Evolutionary conservation across 805 yeast genomes (phyloP).

Genomic region (Nakazawaea wickerhamii): DNA sequence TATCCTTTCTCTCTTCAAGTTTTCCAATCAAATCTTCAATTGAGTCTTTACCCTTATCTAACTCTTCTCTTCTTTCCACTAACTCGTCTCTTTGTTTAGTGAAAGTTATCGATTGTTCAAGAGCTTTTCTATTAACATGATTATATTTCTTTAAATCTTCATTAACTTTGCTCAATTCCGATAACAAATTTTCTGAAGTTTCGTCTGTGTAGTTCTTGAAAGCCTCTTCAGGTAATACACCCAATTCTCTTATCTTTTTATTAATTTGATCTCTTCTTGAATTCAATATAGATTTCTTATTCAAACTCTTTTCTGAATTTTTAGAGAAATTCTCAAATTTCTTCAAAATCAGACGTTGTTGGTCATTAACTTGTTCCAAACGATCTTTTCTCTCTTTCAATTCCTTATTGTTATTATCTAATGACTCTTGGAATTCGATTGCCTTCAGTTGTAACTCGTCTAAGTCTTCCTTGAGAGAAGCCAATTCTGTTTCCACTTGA

Average conservation of each 20-base stretch:
- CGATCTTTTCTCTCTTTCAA: slow-evolving; percentile 30
- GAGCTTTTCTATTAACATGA: slow-evolving; percentile 84
- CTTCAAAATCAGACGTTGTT: slow-evolving; percentile 48
- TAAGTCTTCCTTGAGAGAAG: slow-evolving; percentile 18
- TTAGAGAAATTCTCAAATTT: slow-evolving; percentile 59
- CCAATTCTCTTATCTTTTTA: slow-evolving; percentile 71
- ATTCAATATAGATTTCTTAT: slow-evolving; percentile 54
- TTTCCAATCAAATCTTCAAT: slow-evolving; percentile 67
- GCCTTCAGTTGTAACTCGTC: slow-evolving; percentile 25
- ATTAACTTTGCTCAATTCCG: slow-evolving; percentile 47
- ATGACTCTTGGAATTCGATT: slow-evolving; percentile 22
- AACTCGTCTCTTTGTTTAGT: slow-evolving; percentile 68
- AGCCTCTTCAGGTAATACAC: slow-evolving; percentile 87
- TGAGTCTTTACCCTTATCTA: slow-evolving; percentile 63
- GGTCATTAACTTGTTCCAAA: slow-evolving; percentile 47
- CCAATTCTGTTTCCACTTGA: slow-evolving; percentile 16
- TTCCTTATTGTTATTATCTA: slow-evolving; percentile 26
- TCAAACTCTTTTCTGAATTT: slow-evolving; percentile 55
- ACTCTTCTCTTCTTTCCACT: slow-evolving; percentile 57
- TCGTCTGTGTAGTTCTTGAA: slow-evolving; percentile 41
- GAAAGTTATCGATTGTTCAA: slow-evolving; percentile 75
- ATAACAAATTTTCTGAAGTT: slow-evolving; percentile 47
- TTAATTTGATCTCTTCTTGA: slow-evolving; percentile 68
- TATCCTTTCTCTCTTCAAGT: slow-evolving; percentile 72
- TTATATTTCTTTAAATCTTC: slow-evolving; percentile 55